Conservation (phyloP, 2,329 filamentous ascomycete genomes). For the Pleomassaria siparia region DNA sequence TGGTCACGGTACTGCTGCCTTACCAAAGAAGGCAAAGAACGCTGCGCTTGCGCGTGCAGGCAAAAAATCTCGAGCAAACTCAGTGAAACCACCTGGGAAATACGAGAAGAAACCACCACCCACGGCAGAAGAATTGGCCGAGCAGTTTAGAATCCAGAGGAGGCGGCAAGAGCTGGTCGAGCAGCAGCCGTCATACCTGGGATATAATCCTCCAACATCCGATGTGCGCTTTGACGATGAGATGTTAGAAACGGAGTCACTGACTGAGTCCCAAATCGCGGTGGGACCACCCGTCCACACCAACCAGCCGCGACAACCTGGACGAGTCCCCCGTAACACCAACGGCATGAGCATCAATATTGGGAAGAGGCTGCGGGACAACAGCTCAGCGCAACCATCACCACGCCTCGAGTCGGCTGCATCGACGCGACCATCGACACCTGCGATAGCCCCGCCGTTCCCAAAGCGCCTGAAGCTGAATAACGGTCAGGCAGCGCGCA, state of each 20-base stretch:
- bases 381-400: slow-evolving; percentile 32
- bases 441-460: slow-evolving; percentile 27
- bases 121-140: slow-evolving; percentile 28
- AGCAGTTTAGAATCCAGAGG: slow-evolving; percentile 27
- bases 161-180: slow-evolving; percentile 30
- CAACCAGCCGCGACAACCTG: slow-evolving; percentile 32
- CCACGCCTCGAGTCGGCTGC: slow-evolving; percentile 33
- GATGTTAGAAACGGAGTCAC: slow-evolving; percentile 38
- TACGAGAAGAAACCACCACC: slow-evolving; percentile 28
- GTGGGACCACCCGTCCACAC: slow-evolving; percentile 37
- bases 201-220: slow-evolving; percentile 26
- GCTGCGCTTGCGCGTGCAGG: slow-evolving; percentile 28
- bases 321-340: slow-evolving; percentile 25
- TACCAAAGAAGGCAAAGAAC: slow-evolving; percentile 32
- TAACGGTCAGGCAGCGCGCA: slow-evolving; percentile 39
- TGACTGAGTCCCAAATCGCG: slow-evolving; percentile 39
- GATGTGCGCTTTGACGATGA: slow-evolving; percentile 41
- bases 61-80: slow-evolving; percentile 35
- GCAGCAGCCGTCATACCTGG: slow-evolving; percentile 22
- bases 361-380: slow-evolving; percentile 37
- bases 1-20: slow-evolving; percentile 19
- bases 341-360: slow-evolving; percentile 5
- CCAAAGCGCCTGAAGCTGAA: slow-evolving; percentile 38
- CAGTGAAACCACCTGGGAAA: slow-evolving; percentile 32
- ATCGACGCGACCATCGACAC: slow-evolving; percentile 38